Conservation (phyloP, 805 yeast species). For the Wickerhamomyces sydowiorum region DNA sequence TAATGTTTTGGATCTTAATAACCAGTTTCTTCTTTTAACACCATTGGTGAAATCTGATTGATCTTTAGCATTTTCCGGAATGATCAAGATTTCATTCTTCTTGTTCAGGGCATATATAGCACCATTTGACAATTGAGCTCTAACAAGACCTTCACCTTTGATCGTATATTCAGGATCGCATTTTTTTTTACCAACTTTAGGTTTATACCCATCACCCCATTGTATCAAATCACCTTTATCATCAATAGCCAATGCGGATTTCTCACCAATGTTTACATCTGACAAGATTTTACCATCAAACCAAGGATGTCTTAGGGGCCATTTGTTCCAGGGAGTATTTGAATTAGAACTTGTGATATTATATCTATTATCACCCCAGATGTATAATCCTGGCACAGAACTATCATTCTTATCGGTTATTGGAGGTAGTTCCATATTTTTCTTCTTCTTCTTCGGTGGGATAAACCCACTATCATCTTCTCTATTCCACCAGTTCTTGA, state of each 20-base stretch:
- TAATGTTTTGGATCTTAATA: constrained; percentile 3
- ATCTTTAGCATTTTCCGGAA: constrained; percentile 22
- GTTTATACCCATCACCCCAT: constrained; percentile 50
- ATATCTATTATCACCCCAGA: constrained; percentile 53
- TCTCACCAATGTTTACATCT: constrained; percentile 48
- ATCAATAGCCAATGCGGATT: constrained; percentile 48
- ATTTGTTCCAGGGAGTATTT: constrained; percentile 29
- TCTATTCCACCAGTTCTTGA: constrained; percentile 26
- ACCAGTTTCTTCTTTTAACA: constrained; percentile 8
- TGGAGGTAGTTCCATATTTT: constrained; percentile 22
- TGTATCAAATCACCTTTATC: constrained; percentile 67
- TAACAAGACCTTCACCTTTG: constrained; percentile 38
- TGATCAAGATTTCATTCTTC: constrained; percentile 27
- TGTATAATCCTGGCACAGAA: constrained; percentile 50
- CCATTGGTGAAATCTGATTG: constrained; percentile 10
- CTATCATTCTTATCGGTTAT: constrained; percentile 31
- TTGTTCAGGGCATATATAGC: constrained; percentile 41
- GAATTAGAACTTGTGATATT: constrained; percentile 27
- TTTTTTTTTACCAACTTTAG: neutral
- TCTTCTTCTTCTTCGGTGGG: constrained; percentile 16
- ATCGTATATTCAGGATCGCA: constrained; percentile 31
- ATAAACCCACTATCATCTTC: constrained; percentile 19
- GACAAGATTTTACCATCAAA: constrained; percentile 58
- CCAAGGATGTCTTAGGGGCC: constrained; percentile 55
- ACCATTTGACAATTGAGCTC: constrained; percentile 49